phyloP scores from a whole-genome alignment of 169 alveolate genomes.

The Miamiensis avidus region DNA sequence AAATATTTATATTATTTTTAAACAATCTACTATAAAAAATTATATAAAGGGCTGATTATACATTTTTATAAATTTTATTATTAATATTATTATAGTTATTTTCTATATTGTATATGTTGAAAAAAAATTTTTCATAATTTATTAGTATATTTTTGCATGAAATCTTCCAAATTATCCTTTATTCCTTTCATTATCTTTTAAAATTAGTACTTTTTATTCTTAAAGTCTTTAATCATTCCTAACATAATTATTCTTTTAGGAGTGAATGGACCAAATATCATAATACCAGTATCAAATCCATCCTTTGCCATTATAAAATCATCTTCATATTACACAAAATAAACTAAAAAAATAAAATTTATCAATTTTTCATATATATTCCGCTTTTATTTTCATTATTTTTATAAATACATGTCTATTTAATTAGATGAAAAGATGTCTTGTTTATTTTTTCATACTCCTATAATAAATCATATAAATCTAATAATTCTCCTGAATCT shows the following conservation, averaged over 20 bases:
- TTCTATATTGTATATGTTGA: too few species aligned
- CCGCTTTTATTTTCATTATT: too few species aligned
- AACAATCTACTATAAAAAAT: too few species aligned
- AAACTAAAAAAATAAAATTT: slow-evolving; percentile 1
- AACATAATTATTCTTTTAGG: slow-evolving; percentile 12
- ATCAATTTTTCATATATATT: background rate
- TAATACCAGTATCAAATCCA: slow-evolving; percentile 17
- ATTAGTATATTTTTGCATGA: background rate
- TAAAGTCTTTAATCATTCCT: background rate
- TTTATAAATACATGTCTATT: slow-evolving; percentile 5
- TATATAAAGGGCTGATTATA: too few species aligned
- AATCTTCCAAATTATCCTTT: background rate
- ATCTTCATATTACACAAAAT: slow-evolving; percentile 9
- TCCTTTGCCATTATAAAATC: slow-evolving; percentile 12
- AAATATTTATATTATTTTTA: too few species aligned
- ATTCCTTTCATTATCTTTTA: background rate
- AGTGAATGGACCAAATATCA: slow-evolving; percentile 18
- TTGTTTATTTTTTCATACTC: slow-evolving; percentile 6
- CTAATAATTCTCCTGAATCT: slow-evolving; percentile 6
- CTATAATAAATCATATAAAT: slow-evolving; percentile 20
- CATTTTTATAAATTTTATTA: too few species aligned
- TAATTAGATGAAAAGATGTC: background rate
- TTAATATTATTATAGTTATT: too few species aligned
- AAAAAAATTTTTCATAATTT: too few species aligned
- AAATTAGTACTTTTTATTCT: too few species aligned